Base-by-base conservation (phyloP, 139 green algal genomes). In the Nannochloris sp. region DNA sequence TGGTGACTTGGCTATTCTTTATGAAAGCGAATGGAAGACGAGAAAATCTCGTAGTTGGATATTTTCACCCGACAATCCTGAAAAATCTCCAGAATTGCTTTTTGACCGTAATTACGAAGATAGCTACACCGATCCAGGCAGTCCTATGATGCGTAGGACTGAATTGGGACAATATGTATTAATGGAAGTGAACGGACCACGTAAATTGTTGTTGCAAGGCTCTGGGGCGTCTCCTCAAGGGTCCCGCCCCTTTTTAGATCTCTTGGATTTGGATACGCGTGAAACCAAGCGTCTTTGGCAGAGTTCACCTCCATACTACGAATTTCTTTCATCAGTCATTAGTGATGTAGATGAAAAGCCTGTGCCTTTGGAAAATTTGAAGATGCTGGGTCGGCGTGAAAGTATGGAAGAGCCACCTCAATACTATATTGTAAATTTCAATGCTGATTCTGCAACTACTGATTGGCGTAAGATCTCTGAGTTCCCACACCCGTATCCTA, bases 401-500 rank as follows among this genome's bases (percentile, higher is more conserved):
- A 81, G 68, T 2, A 61, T 70, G 9, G 59, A 65, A 15, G 80
- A 89, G 23, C 75, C 74, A 2, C 67, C 78, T 14, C 87, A 94
- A 76, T 81, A 81, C 10, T 85, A 70, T 65, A 72, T 89, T 27
- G 73, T 44, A 46, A 34, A 24, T 31, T 42, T 76, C 46, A 19
- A 23, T 4, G n/a, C 5, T 6, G 33, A 32, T 12, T 48, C 29
- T 34, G 14, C 19, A 36, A n/a, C 19, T 24, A 32, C 24, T 19
- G 70, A 27, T 0, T 77, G 90, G 73, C 72, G 66, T 1, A 78
- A 81, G 60, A 79, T 99, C 30, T 92, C 88, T 9, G 46, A 91
- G 63, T 97, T 92, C 75, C 94, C 94, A 35, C 93, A 99, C 82
- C 93, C 93, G 10, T 91, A 98, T 81, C 93, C 92, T 36, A 56